Evolutionary conservation across 179 eudicot species (phyloP), one percentile per base, ranked within the genome.

Genomic region (Silene noctiflora): DNA sequence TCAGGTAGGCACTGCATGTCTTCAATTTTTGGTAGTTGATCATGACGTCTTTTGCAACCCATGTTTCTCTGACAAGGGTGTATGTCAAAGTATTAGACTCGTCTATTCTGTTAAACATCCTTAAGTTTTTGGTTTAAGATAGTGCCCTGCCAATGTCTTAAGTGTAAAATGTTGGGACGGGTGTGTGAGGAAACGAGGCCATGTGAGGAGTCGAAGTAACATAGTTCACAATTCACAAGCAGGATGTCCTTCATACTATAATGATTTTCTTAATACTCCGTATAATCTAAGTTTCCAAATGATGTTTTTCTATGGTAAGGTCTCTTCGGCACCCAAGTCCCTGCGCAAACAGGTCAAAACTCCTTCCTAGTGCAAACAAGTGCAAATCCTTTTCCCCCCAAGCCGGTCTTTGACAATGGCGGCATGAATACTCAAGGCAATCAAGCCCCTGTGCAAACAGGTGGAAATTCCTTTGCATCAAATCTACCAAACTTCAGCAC

Each of bases 321-420:
- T 79, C 25, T 81, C 35, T 69, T 84, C 83, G 88, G 89, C 62
- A 81, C 81, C 76, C 94, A 87, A 84, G 61, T 65, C 64, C 83
- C 86, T 71, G 48, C 63, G 29, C 88, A 80, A 78, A 67, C 83
- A 68, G 55, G 78, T 73, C 90, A 86, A 78, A 83, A n/a, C 71
- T 64, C 46, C 35, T 24, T 71, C 78, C 78, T 91, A 81, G 82
- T 44, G 33, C 90, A 81, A 78, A 71, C 82, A 60, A 56, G 77
- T 78, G 91, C 87, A 77, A 83, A 31, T 71, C 72, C 67, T 48
- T 60, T 69, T 68, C 35, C 60, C 72, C 29, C 71, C 67, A 79
- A 70, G 22, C 10, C 12, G 6, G 12, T 24, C 66, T 79, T 79
- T 7, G 78, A 77, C 27, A 74, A 59, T 67, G 64, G 25, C 68